phyloP scores from a whole-genome alignment of 371 early-diverging fungal species.

The Apophysomyces sp. region DNA sequence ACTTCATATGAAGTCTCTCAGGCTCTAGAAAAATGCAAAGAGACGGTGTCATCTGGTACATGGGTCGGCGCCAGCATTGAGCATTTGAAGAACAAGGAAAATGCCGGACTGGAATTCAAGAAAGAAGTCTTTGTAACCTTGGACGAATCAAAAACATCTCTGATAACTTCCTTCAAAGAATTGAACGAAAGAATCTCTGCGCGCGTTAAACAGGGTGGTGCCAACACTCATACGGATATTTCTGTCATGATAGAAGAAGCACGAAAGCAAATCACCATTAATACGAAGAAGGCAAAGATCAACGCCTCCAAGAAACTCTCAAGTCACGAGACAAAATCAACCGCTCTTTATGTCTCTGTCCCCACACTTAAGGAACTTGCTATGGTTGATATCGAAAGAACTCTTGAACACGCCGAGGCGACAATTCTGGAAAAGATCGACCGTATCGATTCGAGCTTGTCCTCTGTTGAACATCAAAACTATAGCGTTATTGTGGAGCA shows the following conservation, averaged over 20 bases:
- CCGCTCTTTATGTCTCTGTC: slow-evolving; percentile 15
- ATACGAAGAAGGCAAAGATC: slow-evolving; percentile 14
- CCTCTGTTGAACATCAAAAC: slow-evolving; percentile 20
- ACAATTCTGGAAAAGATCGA: slow-evolving; percentile 18
- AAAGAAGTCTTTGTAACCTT: slow-evolving; percentile 18
- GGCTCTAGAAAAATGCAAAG: slow-evolving; percentile 29
- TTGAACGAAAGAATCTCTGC: slow-evolving; percentile 15
- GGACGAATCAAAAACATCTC: slow-evolving; percentile 16
- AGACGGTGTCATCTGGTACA: not conserved
- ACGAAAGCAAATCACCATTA: slow-evolving; percentile 14
- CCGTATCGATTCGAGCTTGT: slow-evolving; percentile 21
- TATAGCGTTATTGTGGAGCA: slow-evolving; percentile 2
- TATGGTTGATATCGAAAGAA: slow-evolving; percentile 19
- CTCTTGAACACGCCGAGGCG: slow-evolving; percentile 18
- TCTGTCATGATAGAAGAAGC: slow-evolving; percentile 19
- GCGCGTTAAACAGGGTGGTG: slow-evolving; percentile 23
- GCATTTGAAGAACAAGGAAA: slow-evolving; percentile 22
- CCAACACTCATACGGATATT: slow-evolving; percentile 24
- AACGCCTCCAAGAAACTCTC: slow-evolving; percentile 26
- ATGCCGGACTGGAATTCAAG: slow-evolving; percentile 23
- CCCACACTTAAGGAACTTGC: slow-evolving; percentile 25
- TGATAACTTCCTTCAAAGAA: slow-evolving; percentile 22
- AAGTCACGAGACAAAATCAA: slow-evolving; percentile 24
- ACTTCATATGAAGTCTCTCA: slow-evolving; percentile 22
- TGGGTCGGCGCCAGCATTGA: slow-evolving; percentile 21